Base-by-base conservation (phyloP, 352 stramenopile genomes). In the Phytophthora boehmeriae region DNA sequence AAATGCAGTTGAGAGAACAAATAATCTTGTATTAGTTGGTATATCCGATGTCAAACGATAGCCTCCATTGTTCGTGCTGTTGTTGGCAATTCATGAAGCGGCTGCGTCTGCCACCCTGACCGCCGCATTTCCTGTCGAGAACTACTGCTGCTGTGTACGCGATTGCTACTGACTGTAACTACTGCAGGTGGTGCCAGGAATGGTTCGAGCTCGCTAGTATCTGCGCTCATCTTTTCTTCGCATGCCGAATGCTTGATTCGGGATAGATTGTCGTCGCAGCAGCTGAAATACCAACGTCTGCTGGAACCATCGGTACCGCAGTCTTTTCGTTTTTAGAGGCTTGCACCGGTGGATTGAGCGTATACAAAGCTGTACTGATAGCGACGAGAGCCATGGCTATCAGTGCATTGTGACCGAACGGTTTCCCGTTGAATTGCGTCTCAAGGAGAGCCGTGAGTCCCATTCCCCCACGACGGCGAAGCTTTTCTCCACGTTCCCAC, bases 401-500 rank as follows among this genome's bases (percentile, higher is more conserved):
- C 14, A 89, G 39, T 3, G 79, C 82, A 3, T 81, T 71, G 34
- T 72, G 45, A 5, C 83, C 80, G 39, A 94, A 91, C 0, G 81
- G 81, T 48, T 91, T 94, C 23, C 66, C 71, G 59, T 92, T 92
- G 61, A 80, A 85, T 49, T 81, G 56, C 20, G 72, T 83, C 68
- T 94, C 81, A 22, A 91, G 56, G 36, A 85, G 48, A 19, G 86
- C 86, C 14, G 84, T 93, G 50, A 93, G 86, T 54, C 89, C 78
- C 76, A 93, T 92, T 13, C 86, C 86, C 79, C 69, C 30, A 95
- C 86, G 14, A 93, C 86, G 0, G 83, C 83, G 55, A 95, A 93
- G 63, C 74, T 89, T 66, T 93, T 93, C 49, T 93, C 80, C 19
- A 95, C 83, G 61, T 92, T 93, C 8, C 86, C 86, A 35, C 82